Percentiles rank a stretch among this genome's conserved stretches.
These are phyloP conservation scores for Taphrina deformans DNA, from an alignment of 1,139 yeast genomes.

Conservation along the genomic window DNA sequence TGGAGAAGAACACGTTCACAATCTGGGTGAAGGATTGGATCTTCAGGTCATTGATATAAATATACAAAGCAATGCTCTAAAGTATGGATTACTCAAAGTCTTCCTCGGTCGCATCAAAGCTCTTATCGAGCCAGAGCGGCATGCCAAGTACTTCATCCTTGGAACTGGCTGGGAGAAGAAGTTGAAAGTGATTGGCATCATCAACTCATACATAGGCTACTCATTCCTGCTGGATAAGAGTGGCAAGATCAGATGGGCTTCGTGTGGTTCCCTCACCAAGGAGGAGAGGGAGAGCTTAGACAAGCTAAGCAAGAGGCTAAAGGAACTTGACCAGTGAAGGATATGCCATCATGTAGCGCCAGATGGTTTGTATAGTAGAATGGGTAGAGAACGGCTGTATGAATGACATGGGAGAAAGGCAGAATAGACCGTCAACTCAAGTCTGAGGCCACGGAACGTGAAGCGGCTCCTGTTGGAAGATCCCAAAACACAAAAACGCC, in stretches of 20 bases:
- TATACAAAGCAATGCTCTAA: slow-evolving; percentile 68
- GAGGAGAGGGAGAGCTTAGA: slow-evolving; percentile 50
- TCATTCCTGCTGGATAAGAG: slow-evolving; percentile 71
- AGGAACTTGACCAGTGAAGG: background rate
- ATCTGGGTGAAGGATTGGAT: slow-evolving; percentile 17
- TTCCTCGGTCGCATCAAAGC: slow-evolving; percentile 50
- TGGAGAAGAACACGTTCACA: slow-evolving; percentile 30
- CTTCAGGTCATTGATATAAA: slow-evolving; percentile 62
- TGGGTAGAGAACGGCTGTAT: too few relatives aligned
- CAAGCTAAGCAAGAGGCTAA: slow-evolving; percentile 1
- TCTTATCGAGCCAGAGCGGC: slow-evolving; percentile 52
- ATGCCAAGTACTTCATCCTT: slow-evolving; percentile 61
- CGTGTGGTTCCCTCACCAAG: slow-evolving; percentile 73
- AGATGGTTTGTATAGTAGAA: too few relatives aligned
- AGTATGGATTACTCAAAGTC: slow-evolving; percentile 61
- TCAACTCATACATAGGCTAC: slow-evolving; percentile 81
- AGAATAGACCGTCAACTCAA: too few relatives aligned
- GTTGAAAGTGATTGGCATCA: slow-evolving; percentile 53
- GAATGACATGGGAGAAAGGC: too few relatives aligned
- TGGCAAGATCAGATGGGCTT: slow-evolving; percentile 86
- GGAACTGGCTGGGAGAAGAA: slow-evolving; percentile 46
- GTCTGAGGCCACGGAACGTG: too few relatives aligned
- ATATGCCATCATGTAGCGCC: too few relatives aligned
- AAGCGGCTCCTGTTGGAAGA: background rate
- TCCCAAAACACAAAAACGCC: background rate